Conservation (phyloP, 768 basidiomycete species). For the Tricholoma bakamatsutake region DNA sequence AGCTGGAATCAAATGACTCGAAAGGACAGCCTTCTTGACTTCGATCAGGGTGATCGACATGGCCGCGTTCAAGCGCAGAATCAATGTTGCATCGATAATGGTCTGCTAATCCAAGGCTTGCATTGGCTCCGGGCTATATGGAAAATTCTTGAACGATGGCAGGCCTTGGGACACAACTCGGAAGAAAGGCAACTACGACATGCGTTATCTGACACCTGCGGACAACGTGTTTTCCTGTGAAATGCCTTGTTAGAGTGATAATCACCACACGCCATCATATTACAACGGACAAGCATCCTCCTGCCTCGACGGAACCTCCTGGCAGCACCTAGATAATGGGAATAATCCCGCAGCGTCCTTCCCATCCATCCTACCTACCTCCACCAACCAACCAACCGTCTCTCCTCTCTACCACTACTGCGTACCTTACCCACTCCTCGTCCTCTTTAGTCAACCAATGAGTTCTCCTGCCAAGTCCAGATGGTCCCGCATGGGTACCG, state of each 20-base stretch:
- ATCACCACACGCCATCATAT: neutral
- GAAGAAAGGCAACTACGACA: neutral
- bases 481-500: constrained; percentile 56
- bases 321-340: constrained; percentile 35
- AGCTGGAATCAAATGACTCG: neutral
- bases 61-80: neutral
- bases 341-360: constrained; percentile 12
- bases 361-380: constrained; percentile 8
- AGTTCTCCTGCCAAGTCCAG: constrained; percentile 35
- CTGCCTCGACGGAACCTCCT: constrained; percentile 42
- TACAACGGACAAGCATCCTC: neutral
- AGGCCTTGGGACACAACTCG: neutral
- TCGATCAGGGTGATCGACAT: neutral
- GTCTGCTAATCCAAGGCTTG: neutral
- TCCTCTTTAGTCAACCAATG: constrained; percentile 19
- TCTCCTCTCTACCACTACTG: constrained; percentile 8
- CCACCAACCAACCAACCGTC: constrained; percentile 1
- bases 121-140: neutral
- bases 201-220: neutral
- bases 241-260: neutral
- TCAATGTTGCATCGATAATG: neutral
- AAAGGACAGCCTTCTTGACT: neutral
- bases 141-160: neutral
- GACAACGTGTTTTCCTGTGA: neutral
- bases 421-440: constrained; percentile 2